phyloP scores from a whole-genome alignment of 352 stramenopile genomes.

The Phytophthora macrochlamydospora region DNA sequence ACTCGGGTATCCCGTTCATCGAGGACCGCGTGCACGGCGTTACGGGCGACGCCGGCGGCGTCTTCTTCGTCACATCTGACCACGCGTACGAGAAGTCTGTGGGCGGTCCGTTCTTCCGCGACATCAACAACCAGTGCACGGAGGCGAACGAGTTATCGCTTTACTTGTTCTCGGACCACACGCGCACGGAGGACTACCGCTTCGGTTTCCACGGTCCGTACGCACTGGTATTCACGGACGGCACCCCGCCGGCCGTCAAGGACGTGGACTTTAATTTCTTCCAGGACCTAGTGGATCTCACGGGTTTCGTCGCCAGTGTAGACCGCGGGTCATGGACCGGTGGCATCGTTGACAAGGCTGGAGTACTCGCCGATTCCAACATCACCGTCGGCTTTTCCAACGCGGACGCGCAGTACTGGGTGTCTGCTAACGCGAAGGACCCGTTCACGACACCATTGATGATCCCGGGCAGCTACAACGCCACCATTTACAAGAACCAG shows the following conservation, averaged over 20 bases:
- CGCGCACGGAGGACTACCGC: slow-evolving; percentile 52
- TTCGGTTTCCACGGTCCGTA: slow-evolving; percentile 63
- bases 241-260: slow-evolving; percentile 19
- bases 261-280: slow-evolving; percentile 57
- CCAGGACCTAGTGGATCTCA: slow-evolving; percentile 41
- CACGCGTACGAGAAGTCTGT: slow-evolving; percentile 55
- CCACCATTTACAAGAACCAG: slow-evolving; percentile 63
- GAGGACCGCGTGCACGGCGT: slow-evolving; percentile 51
- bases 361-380: slow-evolving; percentile 26
- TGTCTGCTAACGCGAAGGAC: slow-evolving; percentile 20
- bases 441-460: slow-evolving; percentile 50
- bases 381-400: slow-evolving; percentile 54
- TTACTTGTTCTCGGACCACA: slow-evolving; percentile 72
- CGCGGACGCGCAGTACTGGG: slow-evolving; percentile 56
- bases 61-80: slow-evolving; percentile 60
- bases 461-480: slow-evolving; percentile 52
- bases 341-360: slow-evolving; percentile 36
- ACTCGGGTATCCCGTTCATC: slow-evolving; percentile 49
- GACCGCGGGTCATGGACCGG: slow-evolving; percentile 41
- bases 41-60: slow-evolving; percentile 37
- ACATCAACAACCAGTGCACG: slow-evolving; percentile 68
- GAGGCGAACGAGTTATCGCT: slow-evolving; percentile 57
- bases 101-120: slow-evolving; percentile 54
- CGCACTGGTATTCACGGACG: slow-evolving; percentile 51
- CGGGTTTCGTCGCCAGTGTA: slow-evolving; percentile 40